Conservation (phyloP, 305 asterid genomes). For the Solanum aculeatissimum region DNA sequence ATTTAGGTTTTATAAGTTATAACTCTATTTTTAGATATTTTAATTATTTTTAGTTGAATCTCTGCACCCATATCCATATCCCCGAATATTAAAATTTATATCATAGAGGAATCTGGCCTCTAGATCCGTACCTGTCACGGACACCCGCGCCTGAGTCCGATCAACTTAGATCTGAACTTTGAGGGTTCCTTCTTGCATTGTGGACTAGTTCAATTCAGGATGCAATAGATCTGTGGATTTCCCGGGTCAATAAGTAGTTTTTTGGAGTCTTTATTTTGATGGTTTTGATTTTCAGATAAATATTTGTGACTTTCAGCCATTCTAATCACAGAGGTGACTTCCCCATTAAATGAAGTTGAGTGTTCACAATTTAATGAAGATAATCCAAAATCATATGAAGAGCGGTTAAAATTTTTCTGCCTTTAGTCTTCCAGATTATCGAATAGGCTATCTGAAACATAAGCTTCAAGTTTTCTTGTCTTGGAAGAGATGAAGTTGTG, state of each 20-base stretch:
- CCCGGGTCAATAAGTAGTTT: background rate
- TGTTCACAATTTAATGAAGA: background rate
- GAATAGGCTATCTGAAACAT: background rate
- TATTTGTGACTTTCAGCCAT: background rate
- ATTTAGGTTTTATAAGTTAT: too few relatives aligned
- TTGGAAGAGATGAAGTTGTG: background rate
- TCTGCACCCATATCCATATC: too few relatives aligned
- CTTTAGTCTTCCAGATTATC: background rate
- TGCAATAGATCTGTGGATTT: background rate
- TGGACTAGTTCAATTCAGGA: background rate
- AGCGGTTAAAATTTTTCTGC: background rate
- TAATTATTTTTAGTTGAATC: too few relatives aligned
- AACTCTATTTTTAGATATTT: too few relatives aligned
- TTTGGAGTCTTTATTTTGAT: background rate
- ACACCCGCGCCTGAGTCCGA: too few relatives aligned
- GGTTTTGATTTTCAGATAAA: background rate
- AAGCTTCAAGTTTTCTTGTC: background rate
- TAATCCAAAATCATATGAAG: background rate
- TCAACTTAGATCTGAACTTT: background rate
- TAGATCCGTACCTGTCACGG: too few relatives aligned
- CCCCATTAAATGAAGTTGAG: background rate
- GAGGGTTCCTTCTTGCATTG: background rate
- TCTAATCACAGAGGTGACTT: background rate
- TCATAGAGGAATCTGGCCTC: too few relatives aligned
- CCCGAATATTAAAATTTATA: too few relatives aligned